Percentiles rank a stretch among this genome's conserved stretches.
phyloP scores from a whole-genome alignment of 225 moss, liverwort and hornwort species.

The Pseudisothecium myosuroides region DNA sequence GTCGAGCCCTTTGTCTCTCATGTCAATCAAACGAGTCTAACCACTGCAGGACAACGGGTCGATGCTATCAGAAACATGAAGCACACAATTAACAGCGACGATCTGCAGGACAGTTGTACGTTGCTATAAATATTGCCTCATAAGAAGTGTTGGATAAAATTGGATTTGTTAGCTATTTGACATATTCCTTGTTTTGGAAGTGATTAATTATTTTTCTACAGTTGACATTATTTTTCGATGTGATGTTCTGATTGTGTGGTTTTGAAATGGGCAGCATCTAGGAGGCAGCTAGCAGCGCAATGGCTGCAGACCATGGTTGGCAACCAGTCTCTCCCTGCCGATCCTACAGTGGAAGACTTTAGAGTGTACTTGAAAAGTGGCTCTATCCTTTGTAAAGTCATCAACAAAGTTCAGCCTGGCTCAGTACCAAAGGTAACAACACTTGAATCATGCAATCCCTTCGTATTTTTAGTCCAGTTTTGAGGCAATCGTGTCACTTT shows the following conservation, averaged over 20 bases:
- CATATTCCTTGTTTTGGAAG: neutral
- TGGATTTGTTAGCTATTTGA: neutral
- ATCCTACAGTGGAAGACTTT: constrained; percentile 43
- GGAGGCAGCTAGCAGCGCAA: constrained; percentile 43
- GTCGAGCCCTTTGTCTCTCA: neutral
- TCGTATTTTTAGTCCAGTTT: neutral
- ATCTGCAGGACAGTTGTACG: constrained; percentile 18
- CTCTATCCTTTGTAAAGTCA: constrained; percentile 34
- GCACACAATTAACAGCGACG: constrained; percentile 1
- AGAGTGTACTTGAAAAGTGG: constrained; percentile 47
- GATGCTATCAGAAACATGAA: constrained; percentile 20
- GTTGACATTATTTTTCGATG: neutral
- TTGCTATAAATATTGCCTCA: neutral
- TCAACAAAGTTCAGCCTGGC: constrained; percentile 47
- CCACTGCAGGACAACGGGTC: constrained; percentile 20
- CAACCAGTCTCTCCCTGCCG: constrained; percentile 11
- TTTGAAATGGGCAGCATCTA: constrained; percentile 21
- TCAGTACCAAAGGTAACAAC: constrained; percentile 24
- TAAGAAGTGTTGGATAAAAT: neutral
- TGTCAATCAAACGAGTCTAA: neutral
- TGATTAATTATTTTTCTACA: neutral
- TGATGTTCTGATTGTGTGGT: constrained; percentile 6
- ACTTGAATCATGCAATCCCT: neutral
- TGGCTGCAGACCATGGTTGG: constrained; percentile 48
- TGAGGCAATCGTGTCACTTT: neutral